phyloP scores from a whole-genome alignment of 2,329 filamentous ascomycete species.

The Cyphellophora attinorum region DNA sequence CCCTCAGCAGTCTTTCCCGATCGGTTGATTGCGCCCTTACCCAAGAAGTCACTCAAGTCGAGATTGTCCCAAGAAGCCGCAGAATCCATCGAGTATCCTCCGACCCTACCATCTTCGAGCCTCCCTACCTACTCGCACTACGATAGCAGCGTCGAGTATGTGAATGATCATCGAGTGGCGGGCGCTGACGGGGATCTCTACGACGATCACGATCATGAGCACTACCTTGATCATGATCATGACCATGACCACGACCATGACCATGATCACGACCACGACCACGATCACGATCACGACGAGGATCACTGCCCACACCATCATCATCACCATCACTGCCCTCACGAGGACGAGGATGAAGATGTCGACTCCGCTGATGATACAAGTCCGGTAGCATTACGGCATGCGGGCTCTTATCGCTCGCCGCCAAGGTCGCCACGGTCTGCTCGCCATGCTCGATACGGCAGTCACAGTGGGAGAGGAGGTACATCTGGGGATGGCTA shows the following conservation, averaged over 20 bases:
- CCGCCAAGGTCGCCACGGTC: conserved; percentile 26
- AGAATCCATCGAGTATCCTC: conserved; percentile 72
- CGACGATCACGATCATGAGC: conserved; percentile 15
- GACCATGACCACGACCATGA: conserved; percentile 11
- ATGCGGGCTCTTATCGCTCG: conserved; percentile 31
- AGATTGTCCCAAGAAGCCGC: conserved; percentile 77
- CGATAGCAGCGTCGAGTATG: conserved; percentile 46
- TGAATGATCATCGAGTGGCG: conserved; percentile 35
- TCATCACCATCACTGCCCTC: conserved; percentile 23
- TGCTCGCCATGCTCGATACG: conserved; percentile 20
- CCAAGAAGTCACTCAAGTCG: conserved; percentile 79
- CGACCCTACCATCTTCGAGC: conserved; percentile 58
- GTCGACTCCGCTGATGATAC: conserved; percentile 42
- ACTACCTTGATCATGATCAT: conserved; percentile 16
- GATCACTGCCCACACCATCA: conserved; percentile 11
- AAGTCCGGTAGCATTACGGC: conserved; percentile 30
- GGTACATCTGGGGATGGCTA: conserved; percentile 74
- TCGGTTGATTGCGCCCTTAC: conserved; percentile 84
- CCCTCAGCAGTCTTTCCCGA: conserved; percentile 75
- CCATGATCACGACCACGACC: conserved; percentile 22
- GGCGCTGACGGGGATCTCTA: conserved; percentile 30
- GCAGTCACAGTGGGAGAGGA: conserved; percentile 35
- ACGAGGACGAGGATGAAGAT: conserved; percentile 28
- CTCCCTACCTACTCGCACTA: conserved; percentile 69
- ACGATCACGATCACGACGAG: conserved; percentile 28